Base-by-base conservation (phyloP, 306 rosid species). In the Elaeagnus macrophylla region DNA sequence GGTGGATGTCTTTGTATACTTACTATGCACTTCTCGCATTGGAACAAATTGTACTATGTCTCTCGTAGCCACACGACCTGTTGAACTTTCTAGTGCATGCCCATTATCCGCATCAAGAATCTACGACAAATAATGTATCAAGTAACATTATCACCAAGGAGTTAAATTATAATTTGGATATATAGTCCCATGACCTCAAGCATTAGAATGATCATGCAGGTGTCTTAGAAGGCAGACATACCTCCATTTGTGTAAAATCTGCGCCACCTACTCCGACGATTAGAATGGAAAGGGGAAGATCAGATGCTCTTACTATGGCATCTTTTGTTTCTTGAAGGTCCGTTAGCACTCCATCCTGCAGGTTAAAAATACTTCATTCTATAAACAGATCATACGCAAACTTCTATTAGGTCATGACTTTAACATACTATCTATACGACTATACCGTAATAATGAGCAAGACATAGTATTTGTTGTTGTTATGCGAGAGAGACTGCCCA, bases 31-130 rank as follows among this genome's bases (percentile, higher is more conserved):
- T 53, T 82, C 79, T 61, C 79, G 71, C 83, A 86, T 82, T 0
- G 93, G 81, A 48, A 91, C 89, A 77, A 91, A 91, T 64, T 91
- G 97, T 17, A 91, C 93, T 0, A 86, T 78, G 57, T 91, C 97
- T 45, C 86, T 63, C 11, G 96, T 76, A 11, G 97, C 89, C 10
- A 82, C 16, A 47, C 85, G 95, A 43, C 96, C 85, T 0, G 76
- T 61, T 25, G 83, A 65, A 64, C 95, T 82, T 71, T 77, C 79
- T 61, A 86, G 61, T 25, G 82, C 67, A 14, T 36, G 61, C 7
- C 94, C 96, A 42, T 78, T 61, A 40, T 91, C 95, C 16, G 95
- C 93, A 75, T 91, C 99, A 14, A 91, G 77, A n/a, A 75, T 77
- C 94, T 90, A 68, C 64, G 49, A 51, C n/a, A 15, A 45, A 6